Base-by-base conservation (phyloP, 352 stramenopile genomes). In the Globisporangium camurandrum region DNA sequence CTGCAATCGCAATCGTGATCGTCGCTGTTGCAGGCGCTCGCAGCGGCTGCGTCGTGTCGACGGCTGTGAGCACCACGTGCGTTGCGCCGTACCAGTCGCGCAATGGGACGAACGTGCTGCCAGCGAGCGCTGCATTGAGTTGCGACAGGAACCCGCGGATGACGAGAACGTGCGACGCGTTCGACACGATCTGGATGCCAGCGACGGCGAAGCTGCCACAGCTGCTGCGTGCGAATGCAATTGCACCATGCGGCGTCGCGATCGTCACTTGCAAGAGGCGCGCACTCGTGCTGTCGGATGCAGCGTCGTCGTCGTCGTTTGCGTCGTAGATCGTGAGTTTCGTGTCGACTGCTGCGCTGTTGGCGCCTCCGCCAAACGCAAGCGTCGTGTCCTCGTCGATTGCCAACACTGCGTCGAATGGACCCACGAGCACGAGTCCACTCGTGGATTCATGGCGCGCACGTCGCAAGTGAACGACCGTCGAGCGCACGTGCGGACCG, bases 21-120 rank as follows among this genome's bases (percentile, higher is more conserved):
- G 49, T 50, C 3, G 47, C 41, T 1, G 46, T 49, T 8, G 47
- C 46, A 39, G 14, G 24, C 31, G n/a, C n/a, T n/a, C 58, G 44
- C 26, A 41, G 31, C 19, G 31, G 28, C 9, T 30, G 53, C 46
- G 45, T 28, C 16, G 52, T 46, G 33, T 72, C 59, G n/a, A 63
- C 26, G 22, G 69, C 61, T 0, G 48, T 61, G 8, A 89, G 31
- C 20, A 28, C 47, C 22, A 88, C 33, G n/a, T 66, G 46, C 19
- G 88, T 74, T 4, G 71, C 55, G 9, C 80, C 80, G 26, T 71
- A 84, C 71, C 75, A 90, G 55, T 90, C 57, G 34, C 16, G 30
- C 4, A 49, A 41, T 43, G 75, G 74, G 11, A 75, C 48, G 46
- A 86, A 92, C 3, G 47, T 41, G 26, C 70, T 82, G 11, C 59